Evolutionary conservation across 2,329 filamentous ascomycete species (phyloP).

Genomic region (Rhynchosporium agropyri): DNA sequence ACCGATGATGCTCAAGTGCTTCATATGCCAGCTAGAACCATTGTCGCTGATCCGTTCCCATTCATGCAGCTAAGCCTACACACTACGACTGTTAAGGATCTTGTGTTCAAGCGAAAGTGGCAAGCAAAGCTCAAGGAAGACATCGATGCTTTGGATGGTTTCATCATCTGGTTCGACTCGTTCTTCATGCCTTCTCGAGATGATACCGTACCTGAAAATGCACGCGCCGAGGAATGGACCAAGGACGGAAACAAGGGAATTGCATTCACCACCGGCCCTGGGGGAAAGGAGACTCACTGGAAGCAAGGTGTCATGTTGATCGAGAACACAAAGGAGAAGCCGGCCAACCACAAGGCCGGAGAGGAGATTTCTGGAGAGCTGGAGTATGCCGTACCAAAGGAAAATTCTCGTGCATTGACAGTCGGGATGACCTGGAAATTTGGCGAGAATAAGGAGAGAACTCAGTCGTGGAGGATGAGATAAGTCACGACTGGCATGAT

Average conservation of each 20-base stretch:
- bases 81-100: conserved; percentile 68
- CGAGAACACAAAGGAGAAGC: conserved; percentile 53
- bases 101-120: conserved; percentile 75
- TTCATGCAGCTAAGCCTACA: conserved; percentile 81
- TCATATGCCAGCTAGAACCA: conserved; percentile 62
- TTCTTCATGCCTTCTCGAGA: conserved; percentile 74
- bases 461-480: conserved; percentile 43
- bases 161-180: conserved; percentile 91
- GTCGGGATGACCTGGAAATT: conserved; percentile 64
- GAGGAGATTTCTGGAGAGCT: conserved; percentile 67
- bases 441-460: conserved; percentile 32
- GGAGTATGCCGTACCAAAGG: conserved; percentile 68
- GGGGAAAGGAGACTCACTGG: conserved; percentile 83
- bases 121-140: conserved; percentile 61
- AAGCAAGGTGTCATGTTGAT: conserved; percentile 78
- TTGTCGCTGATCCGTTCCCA: conserved; percentile 62
- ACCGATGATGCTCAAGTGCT: conserved; percentile 82
- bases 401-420: conserved; percentile 69
- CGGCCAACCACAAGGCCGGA: conserved; percentile 53
- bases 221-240: conserved; percentile 65
- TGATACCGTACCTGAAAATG: conserved; percentile 50
- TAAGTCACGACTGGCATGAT: conserved; percentile 22
- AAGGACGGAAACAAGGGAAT: conserved; percentile 61
- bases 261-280: conserved; percentile 88
- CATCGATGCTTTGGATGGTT: conserved; percentile 77